phyloP scores from a whole-genome alignment of 192 early-diverging fungal species.

The Podila epigama region DNA sequence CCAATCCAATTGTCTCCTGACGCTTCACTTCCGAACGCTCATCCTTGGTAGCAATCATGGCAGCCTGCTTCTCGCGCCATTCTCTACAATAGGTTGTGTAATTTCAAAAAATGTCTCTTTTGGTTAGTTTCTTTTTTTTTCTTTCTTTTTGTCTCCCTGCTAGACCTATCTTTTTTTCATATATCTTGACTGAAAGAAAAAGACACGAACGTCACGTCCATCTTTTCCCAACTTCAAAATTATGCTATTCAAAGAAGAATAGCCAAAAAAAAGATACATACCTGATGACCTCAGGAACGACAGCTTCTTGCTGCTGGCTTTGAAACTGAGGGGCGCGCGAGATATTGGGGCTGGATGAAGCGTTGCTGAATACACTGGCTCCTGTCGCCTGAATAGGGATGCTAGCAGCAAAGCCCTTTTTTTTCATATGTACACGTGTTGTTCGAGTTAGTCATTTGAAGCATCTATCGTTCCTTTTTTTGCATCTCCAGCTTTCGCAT shows the following conservation, averaged over 20 bases:
- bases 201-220: not conserved
- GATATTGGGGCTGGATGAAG: conserved; percentile 9
- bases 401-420: conserved; percentile 40
- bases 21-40: conserved; percentile 56
- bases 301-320: conserved; percentile 6
- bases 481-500: not conserved
- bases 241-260: too few species aligned
- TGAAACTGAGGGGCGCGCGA: conserved; percentile 32
- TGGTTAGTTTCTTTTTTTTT: too few species aligned
- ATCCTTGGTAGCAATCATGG: conserved; percentile 67
- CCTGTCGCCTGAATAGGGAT: conserved; percentile 43
- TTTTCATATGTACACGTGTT: not conserved
- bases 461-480: not conserved
- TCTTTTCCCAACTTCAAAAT: too few species aligned
- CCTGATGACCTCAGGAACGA: conserved; percentile 44
- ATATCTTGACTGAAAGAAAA: not conserved
- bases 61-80: conserved; percentile 71
- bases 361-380: conserved; percentile 32
- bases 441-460: not conserved
- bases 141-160: too few species aligned
- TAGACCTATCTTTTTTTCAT: too few species aligned
- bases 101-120: too few species aligned
- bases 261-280: conserved; percentile 1
- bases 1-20: conserved; percentile 65
- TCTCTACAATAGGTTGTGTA: conserved; percentile 51